Conservation (phyloP, 2,329 filamentous ascomycete genomes). For the Pseudocercospora vitis region DNA sequence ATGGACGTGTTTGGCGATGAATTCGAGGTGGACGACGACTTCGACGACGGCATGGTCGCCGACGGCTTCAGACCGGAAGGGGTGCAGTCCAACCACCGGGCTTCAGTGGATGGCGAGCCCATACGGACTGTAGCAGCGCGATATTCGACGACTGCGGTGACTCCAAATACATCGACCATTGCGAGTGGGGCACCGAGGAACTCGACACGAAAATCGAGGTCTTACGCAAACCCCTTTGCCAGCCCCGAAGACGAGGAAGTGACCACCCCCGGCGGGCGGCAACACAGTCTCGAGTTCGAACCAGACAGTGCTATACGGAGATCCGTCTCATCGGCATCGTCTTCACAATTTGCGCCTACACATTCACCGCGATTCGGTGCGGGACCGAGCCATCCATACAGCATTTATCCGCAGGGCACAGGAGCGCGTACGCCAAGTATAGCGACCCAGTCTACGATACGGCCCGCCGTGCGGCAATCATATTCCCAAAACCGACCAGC, state of each 20-base stretch:
- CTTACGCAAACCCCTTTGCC: conserved; percentile 37
- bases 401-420: conserved; percentile 76
- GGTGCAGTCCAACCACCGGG: conserved; percentile 24
- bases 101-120: conserved; percentile 28
- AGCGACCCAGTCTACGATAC: conserved; percentile 69
- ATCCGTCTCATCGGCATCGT: conserved; percentile 41
- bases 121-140: conserved; percentile 37
- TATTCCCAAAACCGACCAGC: conserved; percentile 55
- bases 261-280: conserved; percentile 17
- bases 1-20: conserved; percentile 53
- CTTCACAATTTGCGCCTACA: conserved; percentile 40
- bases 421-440: conserved; percentile 61
- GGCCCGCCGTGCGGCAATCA: conserved; percentile 57
- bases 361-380: conserved; percentile 70
- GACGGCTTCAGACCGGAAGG: conserved; percentile 47
- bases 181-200: conserved; percentile 27
- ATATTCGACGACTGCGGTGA: conserved; percentile 29
- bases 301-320: conserved; percentile 33
- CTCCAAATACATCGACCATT: conserved; percentile 10
- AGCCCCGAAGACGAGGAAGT: conserved; percentile 37
- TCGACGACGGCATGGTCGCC: conserved; percentile 45
- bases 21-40: conserved; percentile 47
- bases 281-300: conserved; percentile 32
- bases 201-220: conserved; percentile 37
- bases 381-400: conserved; percentile 78